Conservation (phyloP, 1,284 basidiomycete species). For the Malassezia obtusa region DNA sequence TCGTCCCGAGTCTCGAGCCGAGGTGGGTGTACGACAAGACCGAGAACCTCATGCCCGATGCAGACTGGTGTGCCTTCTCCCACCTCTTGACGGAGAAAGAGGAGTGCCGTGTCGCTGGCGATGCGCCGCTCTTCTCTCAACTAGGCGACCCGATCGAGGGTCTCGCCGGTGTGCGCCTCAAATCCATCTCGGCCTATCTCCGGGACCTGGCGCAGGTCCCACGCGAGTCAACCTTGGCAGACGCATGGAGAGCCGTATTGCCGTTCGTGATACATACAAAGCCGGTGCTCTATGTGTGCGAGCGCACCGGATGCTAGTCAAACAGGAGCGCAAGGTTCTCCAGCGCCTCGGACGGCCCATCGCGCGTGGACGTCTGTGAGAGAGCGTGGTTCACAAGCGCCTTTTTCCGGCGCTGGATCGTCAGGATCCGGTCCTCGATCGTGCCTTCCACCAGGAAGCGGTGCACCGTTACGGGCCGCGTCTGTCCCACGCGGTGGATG, state of each 20-base stretch:
- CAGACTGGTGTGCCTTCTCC: slow-evolving; percentile 20
- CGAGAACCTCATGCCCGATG: slow-evolving; percentile 18
- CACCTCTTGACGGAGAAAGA: slow-evolving; percentile 23
- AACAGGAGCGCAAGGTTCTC: slow-evolving; percentile 40
- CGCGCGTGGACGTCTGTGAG: not conserved
- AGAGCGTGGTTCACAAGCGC: slow-evolving; percentile 61
- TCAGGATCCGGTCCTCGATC: slow-evolving; percentile 60
- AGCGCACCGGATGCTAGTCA: slow-evolving; percentile 13
- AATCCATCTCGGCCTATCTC: not conserved
- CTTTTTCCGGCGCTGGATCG: slow-evolving; percentile 86
- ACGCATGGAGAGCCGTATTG: not conserved
- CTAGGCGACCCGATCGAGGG: not conserved
- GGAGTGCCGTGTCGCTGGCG: slow-evolving; percentile 13
- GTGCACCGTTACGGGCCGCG: slow-evolving; percentile 74
- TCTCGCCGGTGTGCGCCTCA: not conserved
- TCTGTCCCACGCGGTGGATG: slow-evolving; percentile 77
- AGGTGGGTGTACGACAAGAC: slow-evolving; percentile 39
- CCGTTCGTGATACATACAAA: slow-evolving; percentile 4
- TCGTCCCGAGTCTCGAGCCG: not conserved
- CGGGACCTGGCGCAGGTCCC: not conserved
- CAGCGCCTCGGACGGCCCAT: slow-evolving; percentile 25
- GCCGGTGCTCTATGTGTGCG: slow-evolving; percentile 10
- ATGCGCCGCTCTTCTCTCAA: not conserved
- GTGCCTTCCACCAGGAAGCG: slow-evolving; percentile 86
- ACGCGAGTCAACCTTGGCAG: not conserved